phyloP scores from a whole-genome alignment of 2,329 filamentous ascomycete genomes.

The Colletotrichum neosansevieriae region DNA sequence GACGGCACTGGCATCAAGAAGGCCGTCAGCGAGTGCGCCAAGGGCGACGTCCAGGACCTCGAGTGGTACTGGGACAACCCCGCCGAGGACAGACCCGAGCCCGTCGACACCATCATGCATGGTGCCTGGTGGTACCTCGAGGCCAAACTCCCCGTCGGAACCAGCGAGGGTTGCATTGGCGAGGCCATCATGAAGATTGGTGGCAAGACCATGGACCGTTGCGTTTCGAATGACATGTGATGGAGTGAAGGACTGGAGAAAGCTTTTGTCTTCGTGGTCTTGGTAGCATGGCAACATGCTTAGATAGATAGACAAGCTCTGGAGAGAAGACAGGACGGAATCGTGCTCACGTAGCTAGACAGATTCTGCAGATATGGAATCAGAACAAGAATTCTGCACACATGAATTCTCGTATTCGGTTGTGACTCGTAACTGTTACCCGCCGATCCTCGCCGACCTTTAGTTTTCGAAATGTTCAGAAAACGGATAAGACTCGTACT shows the following conservation, averaged over 20 bases:
- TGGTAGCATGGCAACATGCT: background rate
- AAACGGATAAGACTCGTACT: background rate
- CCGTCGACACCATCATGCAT: background rate
- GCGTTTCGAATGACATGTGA: background rate
- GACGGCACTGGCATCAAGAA: slow-evolving; percentile 15
- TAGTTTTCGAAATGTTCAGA: background rate
- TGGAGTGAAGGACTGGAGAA: no score
- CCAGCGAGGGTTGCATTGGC: slow-evolving; percentile 10
- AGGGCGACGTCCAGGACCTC: background rate
- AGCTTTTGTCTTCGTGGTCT: no score
- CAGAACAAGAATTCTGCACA: slow-evolving; percentile 10
- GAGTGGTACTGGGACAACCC: slow-evolving; percentile 19
- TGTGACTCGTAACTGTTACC: background rate
- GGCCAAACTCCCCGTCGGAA: background rate
- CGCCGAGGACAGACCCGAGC: background rate
- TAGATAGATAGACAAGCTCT: background rate
- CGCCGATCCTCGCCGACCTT: no score
- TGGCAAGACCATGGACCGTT: slow-evolving; percentile 3
- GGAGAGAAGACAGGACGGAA: background rate
- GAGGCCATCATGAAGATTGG: background rate
- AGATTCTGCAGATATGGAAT: no score
- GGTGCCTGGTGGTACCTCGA: slow-evolving; percentile 13
- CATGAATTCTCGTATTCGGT: background rate
- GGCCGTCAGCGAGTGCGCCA: slow-evolving; percentile 8
- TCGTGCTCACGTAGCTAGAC: no score